These are phyloP conservation scores for Moesziomyces aphidis DNA, from an alignment of 1,284 basidiomycete genomes.

Conservation along the genomic window DNA sequence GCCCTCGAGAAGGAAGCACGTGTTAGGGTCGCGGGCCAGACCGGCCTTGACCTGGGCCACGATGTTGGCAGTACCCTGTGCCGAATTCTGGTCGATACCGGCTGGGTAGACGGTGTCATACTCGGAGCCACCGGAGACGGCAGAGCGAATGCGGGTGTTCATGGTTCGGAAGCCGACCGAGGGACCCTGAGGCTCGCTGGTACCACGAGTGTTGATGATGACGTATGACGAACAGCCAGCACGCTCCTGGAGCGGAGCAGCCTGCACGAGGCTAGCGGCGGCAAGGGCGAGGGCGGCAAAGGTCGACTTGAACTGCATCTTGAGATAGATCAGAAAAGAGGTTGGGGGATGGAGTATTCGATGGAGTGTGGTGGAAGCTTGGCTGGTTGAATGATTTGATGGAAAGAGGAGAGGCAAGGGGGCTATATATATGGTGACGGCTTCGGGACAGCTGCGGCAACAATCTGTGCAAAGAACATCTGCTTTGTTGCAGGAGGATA, in stretches of 20 bases:
- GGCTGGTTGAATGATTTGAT: too few relatives aligned
- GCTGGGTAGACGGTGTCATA: constrained; percentile 66
- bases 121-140: constrained; percentile 40
- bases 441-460: neutral
- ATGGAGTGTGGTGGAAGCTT: neutral
- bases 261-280: constrained; percentile 17
- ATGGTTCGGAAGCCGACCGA: constrained; percentile 50
- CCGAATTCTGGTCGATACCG: constrained; percentile 49
- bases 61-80: constrained; percentile 54
- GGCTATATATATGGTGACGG: neutral
- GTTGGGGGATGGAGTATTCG: too few relatives aligned
- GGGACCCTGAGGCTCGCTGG: constrained; percentile 62
- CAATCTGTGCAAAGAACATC: too few relatives aligned
- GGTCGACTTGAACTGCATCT: constrained; percentile 22
- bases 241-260: constrained; percentile 15
- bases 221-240: constrained; percentile 31
- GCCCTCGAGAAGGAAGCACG: constrained; percentile 48
- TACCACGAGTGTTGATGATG: constrained; percentile 66
- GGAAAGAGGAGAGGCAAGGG: neutral
- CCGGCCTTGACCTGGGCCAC: constrained; percentile 26
- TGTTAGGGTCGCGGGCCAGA: constrained; percentile 20
- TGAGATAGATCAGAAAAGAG: neutral
- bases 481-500: too few relatives aligned
- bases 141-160: constrained; percentile 38
- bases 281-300: constrained; percentile 14